Evolutionary conservation across 805 yeast species (phyloP).

Genomic region (Wickerhamomyces silvicola): DNA sequence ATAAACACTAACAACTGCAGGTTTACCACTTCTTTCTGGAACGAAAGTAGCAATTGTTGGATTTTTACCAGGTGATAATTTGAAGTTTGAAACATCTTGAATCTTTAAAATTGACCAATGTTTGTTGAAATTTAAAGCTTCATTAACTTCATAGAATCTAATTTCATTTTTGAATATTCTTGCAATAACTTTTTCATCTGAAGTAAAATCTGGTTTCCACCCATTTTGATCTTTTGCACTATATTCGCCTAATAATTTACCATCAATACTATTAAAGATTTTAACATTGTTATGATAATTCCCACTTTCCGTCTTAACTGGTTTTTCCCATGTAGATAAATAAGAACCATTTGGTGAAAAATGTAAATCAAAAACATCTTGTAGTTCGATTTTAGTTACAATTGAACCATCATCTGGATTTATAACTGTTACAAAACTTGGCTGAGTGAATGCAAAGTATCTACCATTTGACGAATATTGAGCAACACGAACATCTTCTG

Average conservation of each 20-base stretch:
- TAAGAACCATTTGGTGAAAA: slow-evolving; percentile 87
- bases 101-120: slow-evolving; percentile 54
- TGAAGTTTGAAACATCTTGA: slow-evolving; percentile 54
- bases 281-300: slow-evolving; percentile 75
- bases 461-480: slow-evolving; percentile 63
- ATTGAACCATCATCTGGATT: slow-evolving; percentile 47
- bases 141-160: slow-evolving; percentile 57
- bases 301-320: slow-evolving; percentile 65
- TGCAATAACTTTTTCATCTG: slow-evolving; percentile 69
- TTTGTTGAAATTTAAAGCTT: slow-evolving; percentile 36
- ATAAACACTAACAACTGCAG: slow-evolving; percentile 82
- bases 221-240: slow-evolving; percentile 78
- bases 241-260: slow-evolving; percentile 51
- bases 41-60: slow-evolving; percentile 88
- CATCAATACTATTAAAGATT: slow-evolving; percentile 54
- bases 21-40: slow-evolving; percentile 82
- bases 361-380: slow-evolving; percentile 72
- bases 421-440: slow-evolving; percentile 48
- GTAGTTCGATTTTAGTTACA: slow-evolving; percentile 42
- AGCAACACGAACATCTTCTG: slow-evolving; percentile 53
- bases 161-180: slow-evolving; percentile 54
- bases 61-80: slow-evolving; percentile 78
- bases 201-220: slow-evolving; percentile 89
- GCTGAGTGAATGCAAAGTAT: slow-evolving; percentile 68
- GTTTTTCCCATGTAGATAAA: slow-evolving; percentile 86